Evolutionary conservation across 345 rosid species (phyloP), one percentile per base, ranked within the genome.

Genomic region (Leavenworthia alabamica): DNA sequence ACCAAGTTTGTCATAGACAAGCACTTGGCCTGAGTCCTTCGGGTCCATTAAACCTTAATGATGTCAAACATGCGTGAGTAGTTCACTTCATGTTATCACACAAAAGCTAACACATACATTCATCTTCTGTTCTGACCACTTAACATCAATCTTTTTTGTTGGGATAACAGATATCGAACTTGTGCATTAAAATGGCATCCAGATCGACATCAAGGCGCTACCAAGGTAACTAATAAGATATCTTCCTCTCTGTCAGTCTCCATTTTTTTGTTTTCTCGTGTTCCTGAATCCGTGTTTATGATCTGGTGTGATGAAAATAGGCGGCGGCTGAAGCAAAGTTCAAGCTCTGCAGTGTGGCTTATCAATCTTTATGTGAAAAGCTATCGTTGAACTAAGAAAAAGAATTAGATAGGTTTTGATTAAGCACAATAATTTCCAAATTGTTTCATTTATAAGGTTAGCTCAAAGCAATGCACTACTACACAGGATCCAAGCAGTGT

Each of bases 151-250:
- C 39, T 31, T 28, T 5, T 1, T 44, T 2, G 16, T n/a, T 10
- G 13, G 42, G 51, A 9, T 68, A 53, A 59, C 59, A 92, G 97
- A 42, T 92, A 89, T 59, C 84, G 97, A 59, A 61, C 77, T 56
- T 85, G 95, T 56, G 98, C 98, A 5, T 66, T 92, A 53, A 86
- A 86, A 68, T 92, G 98, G 96, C 96, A 92, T 71, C 98, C 98
- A 5, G 98, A 92, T 85, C 98, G 95, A 58, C 98, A 86, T 75
- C 86, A 82, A 45, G 96, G 96, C 55, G 70, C 88, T 16, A 81
- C 88, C 54, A 92, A 92, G 98, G 98, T 89, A 75, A 42, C 56
- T 13, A 43, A 52, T 35, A 27, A 43, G 41, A 60, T 45, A 43
- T 11, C 32, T 1, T 15, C 48, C 15, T 37, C 19, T 50, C 14